These are phyloP conservation scores for Rhododendron ferrugineum DNA, from an alignment of 148 eudicot species.

Conservation along the genomic window DNA sequence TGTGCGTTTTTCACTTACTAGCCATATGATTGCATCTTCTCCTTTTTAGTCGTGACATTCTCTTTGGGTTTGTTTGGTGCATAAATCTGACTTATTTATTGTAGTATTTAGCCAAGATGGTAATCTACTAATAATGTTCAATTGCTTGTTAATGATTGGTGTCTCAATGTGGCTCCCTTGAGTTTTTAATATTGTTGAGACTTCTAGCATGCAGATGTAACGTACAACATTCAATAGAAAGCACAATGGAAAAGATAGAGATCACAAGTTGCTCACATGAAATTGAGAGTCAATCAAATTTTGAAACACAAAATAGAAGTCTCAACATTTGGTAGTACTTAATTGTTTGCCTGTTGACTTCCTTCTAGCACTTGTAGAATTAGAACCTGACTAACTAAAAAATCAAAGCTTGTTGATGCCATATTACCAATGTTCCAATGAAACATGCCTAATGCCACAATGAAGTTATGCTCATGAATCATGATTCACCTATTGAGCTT, in stretches of 20 bases:
- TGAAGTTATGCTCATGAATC: background rate
- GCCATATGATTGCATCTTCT: background rate
- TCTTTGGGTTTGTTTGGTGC: background rate
- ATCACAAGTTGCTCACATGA: background rate
- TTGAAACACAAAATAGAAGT: background rate
- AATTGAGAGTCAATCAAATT: background rate
- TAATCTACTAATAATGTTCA: background rate
- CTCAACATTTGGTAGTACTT: background rate
- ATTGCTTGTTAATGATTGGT: constrained; percentile 7
- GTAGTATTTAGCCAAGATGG: background rate
- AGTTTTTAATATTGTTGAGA: background rate
- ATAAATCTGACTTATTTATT: background rate
- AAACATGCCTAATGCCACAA: background rate
- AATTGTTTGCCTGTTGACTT: background rate
- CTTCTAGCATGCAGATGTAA: background rate
- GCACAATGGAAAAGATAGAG: background rate
- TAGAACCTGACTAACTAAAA: background rate
- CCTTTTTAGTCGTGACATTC: background rate
- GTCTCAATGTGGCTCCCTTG: background rate
- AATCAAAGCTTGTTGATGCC: background rate
- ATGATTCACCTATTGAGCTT: constrained; percentile 13
- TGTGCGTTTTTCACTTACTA: background rate
- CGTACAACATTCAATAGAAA: background rate
- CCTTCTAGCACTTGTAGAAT: background rate
- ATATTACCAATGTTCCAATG: background rate